Percentiles rank a stretch among this genome's conserved stretches.
Conservation (phyloP, 2,329 filamentous ascomycete species). For the Penicillium verrucosum region DNA sequence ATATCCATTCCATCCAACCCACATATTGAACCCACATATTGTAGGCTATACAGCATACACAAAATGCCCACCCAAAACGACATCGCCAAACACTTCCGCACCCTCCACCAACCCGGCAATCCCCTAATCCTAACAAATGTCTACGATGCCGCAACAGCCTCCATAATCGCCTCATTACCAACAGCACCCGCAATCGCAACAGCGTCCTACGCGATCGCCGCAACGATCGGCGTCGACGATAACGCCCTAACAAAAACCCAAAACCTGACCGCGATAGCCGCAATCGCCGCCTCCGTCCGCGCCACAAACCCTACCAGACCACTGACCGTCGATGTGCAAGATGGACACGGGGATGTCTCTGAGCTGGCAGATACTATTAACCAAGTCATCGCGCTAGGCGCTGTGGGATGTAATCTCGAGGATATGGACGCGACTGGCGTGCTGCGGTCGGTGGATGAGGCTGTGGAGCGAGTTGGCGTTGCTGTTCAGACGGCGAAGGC, state of each 20-base stretch:
- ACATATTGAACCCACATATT: not conserved
- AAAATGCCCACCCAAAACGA: slow-evolving; percentile 7
- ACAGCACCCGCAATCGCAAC: slow-evolving; percentile 47
- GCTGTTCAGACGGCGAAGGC: slow-evolving; percentile 35
- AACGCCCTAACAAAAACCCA: slow-evolving; percentile 50
- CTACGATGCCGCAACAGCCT: slow-evolving; percentile 53
- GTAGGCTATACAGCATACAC: not conserved
- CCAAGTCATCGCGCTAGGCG: slow-evolving; percentile 50
- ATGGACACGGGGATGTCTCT: slow-evolving; percentile 55
- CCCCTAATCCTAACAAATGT: slow-evolving; percentile 57
- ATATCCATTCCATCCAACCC: not conserved
- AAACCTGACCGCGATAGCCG: slow-evolving; percentile 50
- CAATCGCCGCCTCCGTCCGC: slow-evolving; percentile 48
- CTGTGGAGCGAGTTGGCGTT: slow-evolving; percentile 47
- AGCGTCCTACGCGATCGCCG: slow-evolving; percentile 52
- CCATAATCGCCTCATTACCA: slow-evolving; percentile 40
- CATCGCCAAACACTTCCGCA: slow-evolving; percentile 26
- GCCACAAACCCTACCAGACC: slow-evolving; percentile 30
- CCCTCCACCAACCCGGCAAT: slow-evolving; percentile 51
- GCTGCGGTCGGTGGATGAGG: slow-evolving; percentile 45
- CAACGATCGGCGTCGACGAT: slow-evolving; percentile 45
- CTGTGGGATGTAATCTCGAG: slow-evolving; percentile 59
- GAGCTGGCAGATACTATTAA: slow-evolving; percentile 41
- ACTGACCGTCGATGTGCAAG: slow-evolving; percentile 58
- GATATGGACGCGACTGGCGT: slow-evolving; percentile 46